Evolutionary conservation across 2,329 filamentous ascomycete genomes (phyloP), one percentile per base, ranked within the genome.

Genomic region (Colletotrichum orbiculare): DNA sequence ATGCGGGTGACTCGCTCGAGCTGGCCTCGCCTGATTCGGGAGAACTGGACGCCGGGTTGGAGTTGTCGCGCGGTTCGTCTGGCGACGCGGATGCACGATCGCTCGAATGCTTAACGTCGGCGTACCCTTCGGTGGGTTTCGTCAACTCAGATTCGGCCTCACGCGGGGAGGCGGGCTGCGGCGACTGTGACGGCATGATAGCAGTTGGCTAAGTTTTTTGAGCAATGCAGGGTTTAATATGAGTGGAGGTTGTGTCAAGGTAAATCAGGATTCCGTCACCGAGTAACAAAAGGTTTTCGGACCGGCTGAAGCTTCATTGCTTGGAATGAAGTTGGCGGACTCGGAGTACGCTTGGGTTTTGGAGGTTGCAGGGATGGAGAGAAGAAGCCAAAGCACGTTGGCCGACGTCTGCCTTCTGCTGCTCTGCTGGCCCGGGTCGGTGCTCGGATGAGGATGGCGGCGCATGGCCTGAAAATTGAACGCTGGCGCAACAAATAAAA

Each of bases 11-110:
- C 10, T 52, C 43, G 34, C 53, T 54, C n/a, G 53, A 50, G 8
- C 55, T 65, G 49, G 60, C 54, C 56, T 68, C 67, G 49, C 67
- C 67, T 3, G 67, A 65, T 54, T 68, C 67, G 12, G 52, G 52
- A 11, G 67, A 67, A 13, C 62, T 62, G 2, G 64, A 64, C n/a
- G 47, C 57, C 13, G 50, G n/a, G 15, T 49, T 43, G n/a, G 48
- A 46, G 13, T 47, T 43, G 33, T 55, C 34, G 52, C 17, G 46
- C 39, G 17, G n/a, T 4, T 65, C 35, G 50, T 59, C 15, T 38
- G 49, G 25, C 38, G 57, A 13, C 13, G 35, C n/a, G 15, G 58
- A 38, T 13, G 15, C 39, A 11, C 34, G 54, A 9, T 58, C 38
- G n/a, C 39, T 33, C 7, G 53, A 8, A 17, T 47, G 45, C 25